Conservation (phyloP, 805 yeast genomes). For the Candida hispaniensis region DNA sequence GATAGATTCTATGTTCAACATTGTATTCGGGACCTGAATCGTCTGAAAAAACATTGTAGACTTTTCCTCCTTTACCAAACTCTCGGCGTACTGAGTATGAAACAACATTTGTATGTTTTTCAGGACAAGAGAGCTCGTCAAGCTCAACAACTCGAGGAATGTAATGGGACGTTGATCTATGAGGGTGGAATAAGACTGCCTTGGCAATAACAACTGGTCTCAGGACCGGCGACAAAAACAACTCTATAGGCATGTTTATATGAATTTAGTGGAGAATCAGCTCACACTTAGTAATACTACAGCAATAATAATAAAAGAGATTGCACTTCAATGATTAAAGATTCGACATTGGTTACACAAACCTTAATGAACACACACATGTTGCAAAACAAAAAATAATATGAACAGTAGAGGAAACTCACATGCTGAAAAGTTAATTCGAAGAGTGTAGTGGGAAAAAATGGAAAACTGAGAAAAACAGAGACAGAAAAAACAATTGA, state of each 20-base stretch:
- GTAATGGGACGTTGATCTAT: slow-evolving; percentile 46
- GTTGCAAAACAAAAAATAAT: no score
- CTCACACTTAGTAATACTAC: no score
- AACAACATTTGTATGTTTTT: slow-evolving; percentile 25
- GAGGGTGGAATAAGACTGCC: slow-evolving; percentile 44
- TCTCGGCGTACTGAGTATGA: slow-evolving; percentile 43
- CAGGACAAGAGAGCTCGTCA: slow-evolving; percentile 19
- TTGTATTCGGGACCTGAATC: slow-evolving; percentile 30
- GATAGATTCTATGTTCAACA: slow-evolving; percentile 35
- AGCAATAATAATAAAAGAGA: no score
- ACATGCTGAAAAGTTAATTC: no score
- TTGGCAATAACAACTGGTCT: slow-evolving; percentile 48
- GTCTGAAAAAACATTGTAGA: slow-evolving; percentile 43
- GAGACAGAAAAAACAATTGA: no score
- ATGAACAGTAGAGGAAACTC: no score
- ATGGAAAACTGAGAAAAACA: no score
- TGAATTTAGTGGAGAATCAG: no score
- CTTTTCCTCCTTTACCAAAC: slow-evolving; percentile 52
- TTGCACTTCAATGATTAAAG: no score
- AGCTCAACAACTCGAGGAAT: slow-evolving; percentile 44
- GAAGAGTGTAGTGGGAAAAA: no score
- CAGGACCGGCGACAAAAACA: slow-evolving; percentile 47
- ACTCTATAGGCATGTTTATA: slow-evolving; percentile 46
- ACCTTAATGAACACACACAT: no score
- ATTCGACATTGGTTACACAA: no score